These are phyloP conservation scores for Ephemerocybe angulata DNA, from an alignment of 768 basidiomycete species.

Conservation along the genomic window DNA sequence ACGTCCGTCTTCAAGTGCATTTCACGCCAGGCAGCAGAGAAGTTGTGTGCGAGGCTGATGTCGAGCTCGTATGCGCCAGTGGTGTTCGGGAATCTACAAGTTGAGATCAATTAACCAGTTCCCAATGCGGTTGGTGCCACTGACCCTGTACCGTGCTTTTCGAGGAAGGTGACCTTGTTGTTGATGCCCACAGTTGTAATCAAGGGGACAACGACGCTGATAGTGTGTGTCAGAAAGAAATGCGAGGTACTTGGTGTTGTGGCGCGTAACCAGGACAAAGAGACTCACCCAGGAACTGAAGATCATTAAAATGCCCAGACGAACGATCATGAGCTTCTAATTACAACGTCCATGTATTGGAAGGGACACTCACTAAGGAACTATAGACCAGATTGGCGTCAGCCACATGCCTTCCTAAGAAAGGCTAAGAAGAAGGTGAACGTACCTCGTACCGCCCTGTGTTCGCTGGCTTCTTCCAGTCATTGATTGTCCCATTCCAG, in stretches of 20 bases:
- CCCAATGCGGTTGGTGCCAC: conserved; percentile 7
- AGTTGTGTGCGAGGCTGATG: conserved; percentile 47
- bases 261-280: no score
- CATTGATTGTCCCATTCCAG: conserved; percentile 49
- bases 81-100: conserved; percentile 48
- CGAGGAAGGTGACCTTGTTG: conserved; percentile 77
- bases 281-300: conserved; percentile 46
- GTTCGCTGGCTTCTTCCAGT: conserved; percentile 63
- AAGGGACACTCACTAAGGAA: conserved; percentile 40
- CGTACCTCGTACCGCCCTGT: conserved; percentile 70
- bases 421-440: not conserved
- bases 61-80: conserved; percentile 82
- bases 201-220: conserved; percentile 66
- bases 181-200: conserved; percentile 76
- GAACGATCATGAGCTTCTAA: conserved; percentile 1
- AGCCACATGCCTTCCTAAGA: not conserved
- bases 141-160: conserved; percentile 66
- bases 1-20: conserved; percentile 79
- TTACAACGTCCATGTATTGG: not conserved
- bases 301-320: conserved; percentile 4
- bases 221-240: not conserved
- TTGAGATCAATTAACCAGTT: not conserved
- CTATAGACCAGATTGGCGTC: conserved; percentile 23
- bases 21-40: conserved; percentile 60
- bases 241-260: no score